Evolutionary conservation across 768 basidiomycete species (phyloP).

Genomic region (Leccinum rimulosum): DNA sequence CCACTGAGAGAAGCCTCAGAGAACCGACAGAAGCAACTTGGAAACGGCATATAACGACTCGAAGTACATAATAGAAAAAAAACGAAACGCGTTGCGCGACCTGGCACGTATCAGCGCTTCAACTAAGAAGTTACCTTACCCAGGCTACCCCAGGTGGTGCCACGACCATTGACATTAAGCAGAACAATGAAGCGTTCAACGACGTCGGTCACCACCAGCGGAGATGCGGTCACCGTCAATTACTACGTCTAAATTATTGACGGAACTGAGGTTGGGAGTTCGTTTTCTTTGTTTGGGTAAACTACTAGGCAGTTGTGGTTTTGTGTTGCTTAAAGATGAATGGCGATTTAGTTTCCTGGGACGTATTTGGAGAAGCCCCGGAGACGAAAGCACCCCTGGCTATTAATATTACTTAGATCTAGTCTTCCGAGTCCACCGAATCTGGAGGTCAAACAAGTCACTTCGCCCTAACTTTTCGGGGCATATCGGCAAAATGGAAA

Average conservation of each 20-base stretch:
- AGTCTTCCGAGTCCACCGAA: background rate
- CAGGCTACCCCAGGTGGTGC: background rate
- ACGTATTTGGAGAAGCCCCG: background rate
- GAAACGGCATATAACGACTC: no score
- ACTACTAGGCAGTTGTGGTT: background rate
- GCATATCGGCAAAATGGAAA: no score
- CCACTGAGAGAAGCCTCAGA: no score
- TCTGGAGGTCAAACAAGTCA: background rate
- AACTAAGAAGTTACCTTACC: no score
- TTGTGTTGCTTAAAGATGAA: background rate
- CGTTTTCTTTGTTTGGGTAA: background rate
- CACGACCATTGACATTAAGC: background rate
- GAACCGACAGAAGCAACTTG: no score
- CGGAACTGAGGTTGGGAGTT: background rate
- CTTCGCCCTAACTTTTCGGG: no score
- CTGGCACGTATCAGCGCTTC: no score
- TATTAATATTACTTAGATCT: background rate
- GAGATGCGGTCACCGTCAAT: background rate
- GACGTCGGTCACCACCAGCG: background rate
- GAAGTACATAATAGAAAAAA: no score
- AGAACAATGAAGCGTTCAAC: background rate
- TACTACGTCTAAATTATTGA: background rate
- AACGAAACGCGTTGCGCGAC: no score
- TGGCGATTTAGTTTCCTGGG: background rate
- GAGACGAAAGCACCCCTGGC: background rate